phyloP scores from a whole-genome alignment of 495 filamentous ascomycete species.

The Penicillium angulare region DNA sequence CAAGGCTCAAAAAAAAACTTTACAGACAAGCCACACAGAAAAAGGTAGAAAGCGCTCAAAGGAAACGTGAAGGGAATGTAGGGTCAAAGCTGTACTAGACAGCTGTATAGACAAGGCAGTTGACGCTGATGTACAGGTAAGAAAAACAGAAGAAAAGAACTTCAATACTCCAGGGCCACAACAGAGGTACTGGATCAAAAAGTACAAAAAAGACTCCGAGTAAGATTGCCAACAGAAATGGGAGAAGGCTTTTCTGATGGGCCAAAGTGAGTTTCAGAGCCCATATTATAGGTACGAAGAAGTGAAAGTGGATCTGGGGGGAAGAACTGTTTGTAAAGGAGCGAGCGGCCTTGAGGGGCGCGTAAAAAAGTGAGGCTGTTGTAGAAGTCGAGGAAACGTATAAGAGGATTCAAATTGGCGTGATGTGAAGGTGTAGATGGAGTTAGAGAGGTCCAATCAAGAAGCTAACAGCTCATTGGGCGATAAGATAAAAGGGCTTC shows the following conservation, averaged over 20 bases:
- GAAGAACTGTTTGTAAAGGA: too few relatives aligned
- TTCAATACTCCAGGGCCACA: not conserved
- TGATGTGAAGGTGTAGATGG: not conserved
- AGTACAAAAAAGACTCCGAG: not conserved
- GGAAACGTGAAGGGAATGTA: not conserved
- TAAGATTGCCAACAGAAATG: too few relatives aligned
- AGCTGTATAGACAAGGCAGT: conserved; percentile 26
- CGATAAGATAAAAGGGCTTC: not conserved
- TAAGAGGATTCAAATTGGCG: too few relatives aligned
- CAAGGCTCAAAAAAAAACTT: not conserved
- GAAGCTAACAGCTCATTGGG: too few relatives aligned
- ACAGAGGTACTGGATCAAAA: not conserved
- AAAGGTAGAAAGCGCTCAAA: not conserved
- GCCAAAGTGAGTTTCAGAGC: too few relatives aligned
- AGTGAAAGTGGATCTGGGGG: too few relatives aligned
- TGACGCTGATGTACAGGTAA: conserved; percentile 36
- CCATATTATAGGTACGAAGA: too few relatives aligned
- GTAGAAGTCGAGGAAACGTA: too few relatives aligned
- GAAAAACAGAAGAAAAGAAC: conserved; percentile 14
- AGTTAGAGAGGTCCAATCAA: not conserved
- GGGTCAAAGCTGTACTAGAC: not conserved
- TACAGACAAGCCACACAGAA: not conserved
- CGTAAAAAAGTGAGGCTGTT: too few relatives aligned
- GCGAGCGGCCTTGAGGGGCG: too few relatives aligned
- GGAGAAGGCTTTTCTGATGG: too few relatives aligned